Percentiles rank a stretch among this genome's conserved stretches.
Conservation (phyloP, 768 basidiomycete species). For the Plicaturopsis crispa region DNA sequence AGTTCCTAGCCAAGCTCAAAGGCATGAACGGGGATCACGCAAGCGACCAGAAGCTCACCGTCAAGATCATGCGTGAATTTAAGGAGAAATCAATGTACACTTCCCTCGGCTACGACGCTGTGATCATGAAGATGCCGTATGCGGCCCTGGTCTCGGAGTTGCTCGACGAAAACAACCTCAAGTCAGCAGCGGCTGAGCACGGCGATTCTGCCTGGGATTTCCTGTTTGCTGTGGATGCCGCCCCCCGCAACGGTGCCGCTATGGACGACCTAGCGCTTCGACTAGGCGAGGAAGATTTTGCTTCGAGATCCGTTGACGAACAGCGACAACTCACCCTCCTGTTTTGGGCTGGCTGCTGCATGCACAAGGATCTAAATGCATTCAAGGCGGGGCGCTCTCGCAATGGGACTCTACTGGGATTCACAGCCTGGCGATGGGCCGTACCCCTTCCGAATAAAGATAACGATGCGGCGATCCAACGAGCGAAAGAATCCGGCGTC, state of each 20-base stretch:
- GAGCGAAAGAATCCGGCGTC: constrained; percentile 2
- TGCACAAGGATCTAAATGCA: constrained; percentile 19
- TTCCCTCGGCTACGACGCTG: not conserved
- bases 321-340: constrained; percentile 7
- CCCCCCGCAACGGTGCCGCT: not conserved
- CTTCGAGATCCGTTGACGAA: constrained; percentile 4
- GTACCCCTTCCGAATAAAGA: constrained; percentile 12
- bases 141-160: not conserved
- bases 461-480: constrained; percentile 10
- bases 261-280: not conserved
- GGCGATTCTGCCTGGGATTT: not conserved
- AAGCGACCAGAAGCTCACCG: constrained; percentile 11
- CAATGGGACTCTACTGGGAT: constrained; percentile 4
- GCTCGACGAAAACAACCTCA: not conserved
- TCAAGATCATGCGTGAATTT: not conserved
- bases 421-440: constrained; percentile 7
- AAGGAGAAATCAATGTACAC: not conserved
- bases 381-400: constrained; percentile 14
- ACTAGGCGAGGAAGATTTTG: constrained; percentile 7
- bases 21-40: constrained; percentile 15
- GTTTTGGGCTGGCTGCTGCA: constrained; percentile 14
- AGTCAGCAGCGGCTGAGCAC: not conserved
- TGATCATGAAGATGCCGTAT: not conserved
- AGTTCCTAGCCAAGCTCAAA: constrained; percentile 6
- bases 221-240: not conserved